A percentile compares a stretch with the other conserved stretches of the same genome.
phyloP scores from a whole-genome alignment of 441 rosid species.

The Macaranga tanarius region DNA sequence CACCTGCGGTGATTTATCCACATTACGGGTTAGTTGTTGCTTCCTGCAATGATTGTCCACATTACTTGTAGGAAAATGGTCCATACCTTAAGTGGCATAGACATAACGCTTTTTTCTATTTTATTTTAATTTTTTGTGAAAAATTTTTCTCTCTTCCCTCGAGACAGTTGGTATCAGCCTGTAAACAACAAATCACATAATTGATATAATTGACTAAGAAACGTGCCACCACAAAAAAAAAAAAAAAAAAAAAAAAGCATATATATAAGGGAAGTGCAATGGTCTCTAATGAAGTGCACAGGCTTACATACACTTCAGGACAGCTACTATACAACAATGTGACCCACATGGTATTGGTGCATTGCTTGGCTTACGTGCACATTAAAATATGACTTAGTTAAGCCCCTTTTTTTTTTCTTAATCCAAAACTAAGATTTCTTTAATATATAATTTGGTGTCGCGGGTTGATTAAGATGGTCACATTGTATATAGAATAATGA shows the following conservation, averaged over 20 bases:
- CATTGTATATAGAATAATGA: no score
- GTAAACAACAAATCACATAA: slow-evolving; percentile 28
- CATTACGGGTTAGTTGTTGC: slow-evolving; percentile 62
- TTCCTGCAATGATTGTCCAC: slow-evolving; percentile 10
- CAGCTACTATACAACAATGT: slow-evolving; percentile 16
- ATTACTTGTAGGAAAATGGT: slow-evolving; percentile 28
- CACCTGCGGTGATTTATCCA: slow-evolving; percentile 65
- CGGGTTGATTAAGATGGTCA: no score
- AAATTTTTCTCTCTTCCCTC: slow-evolving; percentile 1
- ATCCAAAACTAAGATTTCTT: no score
- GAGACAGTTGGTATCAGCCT: slow-evolving; percentile 45
- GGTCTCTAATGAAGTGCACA: neutral
- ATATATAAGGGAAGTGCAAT: neutral
- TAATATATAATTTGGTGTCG: no score
- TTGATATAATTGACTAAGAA: slow-evolving; percentile 15
- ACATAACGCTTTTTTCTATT: neutral
- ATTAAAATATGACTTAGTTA: neutral
- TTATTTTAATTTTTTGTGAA: neutral
- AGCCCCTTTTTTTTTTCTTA: neutral
- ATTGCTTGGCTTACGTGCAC: neutral
- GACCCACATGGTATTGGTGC: neutral
- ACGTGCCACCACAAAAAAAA: slow-evolving; percentile 10
- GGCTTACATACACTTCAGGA: slow-evolving; percentile 18
- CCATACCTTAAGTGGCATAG: slow-evolving; percentile 17
- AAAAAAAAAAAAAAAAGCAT: neutral